These are phyloP conservation scores for Fusarium fracticaudum DNA, from an alignment of 2,329 filamentous ascomycete genomes.

Conservation along the genomic window DNA sequence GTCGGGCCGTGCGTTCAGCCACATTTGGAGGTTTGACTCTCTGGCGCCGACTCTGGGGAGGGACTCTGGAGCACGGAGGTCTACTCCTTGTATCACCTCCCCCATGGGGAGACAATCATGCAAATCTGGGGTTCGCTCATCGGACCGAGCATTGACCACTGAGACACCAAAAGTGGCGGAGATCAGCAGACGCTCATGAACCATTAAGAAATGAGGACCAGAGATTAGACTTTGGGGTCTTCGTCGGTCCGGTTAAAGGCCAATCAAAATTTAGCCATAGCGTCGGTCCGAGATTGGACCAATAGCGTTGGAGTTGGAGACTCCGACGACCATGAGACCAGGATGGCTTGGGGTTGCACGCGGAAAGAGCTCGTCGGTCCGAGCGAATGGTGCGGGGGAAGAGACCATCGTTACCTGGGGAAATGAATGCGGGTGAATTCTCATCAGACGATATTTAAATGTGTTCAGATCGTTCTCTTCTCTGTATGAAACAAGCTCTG, in stretches of 20 bases:
- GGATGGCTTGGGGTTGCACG: no score
- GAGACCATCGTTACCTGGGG: neutral
- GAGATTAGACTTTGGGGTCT: neutral
- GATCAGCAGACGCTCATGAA: neutral
- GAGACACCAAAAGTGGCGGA: neutral
- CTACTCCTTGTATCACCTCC: neutral
- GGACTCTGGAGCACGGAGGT: neutral
- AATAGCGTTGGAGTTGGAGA: neutral
- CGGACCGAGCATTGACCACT: constrained; percentile 13
- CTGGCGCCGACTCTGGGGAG: no score
- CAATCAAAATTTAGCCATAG: neutral
- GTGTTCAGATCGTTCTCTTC: no score
- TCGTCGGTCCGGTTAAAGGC: constrained; percentile 30
- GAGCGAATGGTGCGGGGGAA: constrained; percentile 8
- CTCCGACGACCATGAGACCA: neutral
- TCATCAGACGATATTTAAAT: neutral
- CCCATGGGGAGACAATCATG: constrained; percentile 15
- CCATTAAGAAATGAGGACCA: neutral
- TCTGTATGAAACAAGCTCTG: no score
- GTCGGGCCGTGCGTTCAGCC: neutral
- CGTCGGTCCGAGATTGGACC: constrained; percentile 33
- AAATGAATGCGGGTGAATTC: neutral
- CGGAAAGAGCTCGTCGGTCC: constrained; percentile 32
- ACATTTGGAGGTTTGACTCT: neutral
- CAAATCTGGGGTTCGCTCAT: constrained; percentile 18